Evolutionary conservation across 768 basidiomycete genomes (phyloP).

Genomic region (Phylloporus arenicola): DNA sequence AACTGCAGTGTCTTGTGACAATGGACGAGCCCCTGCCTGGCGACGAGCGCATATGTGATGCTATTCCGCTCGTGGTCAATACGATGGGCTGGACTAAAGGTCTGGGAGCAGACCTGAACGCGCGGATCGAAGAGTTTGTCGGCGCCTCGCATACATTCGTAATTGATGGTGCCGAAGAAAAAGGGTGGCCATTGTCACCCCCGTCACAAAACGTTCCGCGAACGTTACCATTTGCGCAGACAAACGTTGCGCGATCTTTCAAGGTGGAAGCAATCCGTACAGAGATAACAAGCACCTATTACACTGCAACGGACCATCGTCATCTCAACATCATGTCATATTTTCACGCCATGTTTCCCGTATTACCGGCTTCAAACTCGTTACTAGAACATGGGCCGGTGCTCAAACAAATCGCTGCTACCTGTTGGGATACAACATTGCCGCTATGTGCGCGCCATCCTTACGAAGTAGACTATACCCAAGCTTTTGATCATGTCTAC

Average conservation of each 20-base stretch:
- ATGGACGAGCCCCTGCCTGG: slow-evolving; percentile 24
- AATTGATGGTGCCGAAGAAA: slow-evolving; percentile 20
- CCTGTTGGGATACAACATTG: slow-evolving; percentile 57
- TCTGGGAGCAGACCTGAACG: slow-evolving; percentile 75
- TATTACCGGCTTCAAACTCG: slow-evolving; percentile 22
- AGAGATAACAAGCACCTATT: slow-evolving; percentile 18
- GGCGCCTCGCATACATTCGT: slow-evolving; percentile 41
- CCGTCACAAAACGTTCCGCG: slow-evolving; percentile 7
- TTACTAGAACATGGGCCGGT: slow-evolving; percentile 8
- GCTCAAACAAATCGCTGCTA: slow-evolving; percentile 35
- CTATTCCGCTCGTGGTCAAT: slow-evolving; percentile 84
- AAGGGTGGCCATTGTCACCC: slow-evolving; percentile 14
- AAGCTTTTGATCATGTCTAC: slow-evolving; percentile 58
- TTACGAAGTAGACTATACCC: slow-evolving; percentile 58
- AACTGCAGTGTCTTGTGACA: slow-evolving; percentile 49
- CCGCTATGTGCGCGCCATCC: slow-evolving; percentile 69
- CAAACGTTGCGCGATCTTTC: neutral
- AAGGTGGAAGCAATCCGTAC: slow-evolving; percentile 44
- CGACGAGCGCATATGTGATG: slow-evolving; percentile 43
- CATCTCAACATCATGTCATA: slow-evolving; percentile 69
- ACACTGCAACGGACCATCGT: slow-evolving; percentile 59
- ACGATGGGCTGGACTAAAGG: slow-evolving; percentile 98
- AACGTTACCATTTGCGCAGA: neutral
- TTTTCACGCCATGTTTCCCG: slow-evolving; percentile 51
- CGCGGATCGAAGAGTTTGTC: slow-evolving; percentile 61